Evolutionary conservation across 495 filamentous ascomycete genomes (phyloP), one percentile per base, ranked within the genome.

Genomic region (Aspergillus hancockii): DNA sequence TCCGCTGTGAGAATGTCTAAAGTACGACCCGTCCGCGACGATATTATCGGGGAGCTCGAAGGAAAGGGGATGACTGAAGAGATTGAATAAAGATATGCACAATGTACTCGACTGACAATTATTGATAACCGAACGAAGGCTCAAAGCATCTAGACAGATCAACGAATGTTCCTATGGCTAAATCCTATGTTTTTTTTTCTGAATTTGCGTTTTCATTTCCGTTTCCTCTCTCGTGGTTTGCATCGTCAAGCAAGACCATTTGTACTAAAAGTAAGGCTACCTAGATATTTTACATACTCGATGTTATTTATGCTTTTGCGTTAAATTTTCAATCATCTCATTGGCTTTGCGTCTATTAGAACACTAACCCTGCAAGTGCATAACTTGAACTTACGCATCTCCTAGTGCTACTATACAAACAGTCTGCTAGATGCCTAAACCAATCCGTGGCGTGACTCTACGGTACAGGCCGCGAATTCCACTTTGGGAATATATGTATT

Each of bases 341-440:
- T 41, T 41, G 9, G 34, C 34, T 4, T 9, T 41, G 13, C n/a
- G n/a, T 41, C n/a, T n/a, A 7, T 41, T 41, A 41, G 34, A 36
- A 14, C 2, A 1, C 9, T 2, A 14, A 5, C 12, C 34, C 13
- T 5, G 9, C 3, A 36, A 14, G 2, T 10, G 13, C 9, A 36
- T 10, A 36, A 1, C 9, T 5, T 36, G 34, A 14, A 36, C 34
- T 36, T 36, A 36, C 34, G 12, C 4, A 9, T 65, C 59, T 3
- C 63, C 63, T 46, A 66, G 59, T 22, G 56, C 63, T 2, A 66
- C 63, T 56, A 66, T 63, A 31, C 59, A 66, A 1, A 66, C 50
- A 1, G 63, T 63, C 28, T 56, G 56, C 60, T 60, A 66, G 9
- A 57, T 54, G 25, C 56, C 59, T 9, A 66, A 52, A 13, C 63